phyloP scores from a whole-genome alignment of 1,139 yeast genomes.

The Lizanozyma gosingica region DNA sequence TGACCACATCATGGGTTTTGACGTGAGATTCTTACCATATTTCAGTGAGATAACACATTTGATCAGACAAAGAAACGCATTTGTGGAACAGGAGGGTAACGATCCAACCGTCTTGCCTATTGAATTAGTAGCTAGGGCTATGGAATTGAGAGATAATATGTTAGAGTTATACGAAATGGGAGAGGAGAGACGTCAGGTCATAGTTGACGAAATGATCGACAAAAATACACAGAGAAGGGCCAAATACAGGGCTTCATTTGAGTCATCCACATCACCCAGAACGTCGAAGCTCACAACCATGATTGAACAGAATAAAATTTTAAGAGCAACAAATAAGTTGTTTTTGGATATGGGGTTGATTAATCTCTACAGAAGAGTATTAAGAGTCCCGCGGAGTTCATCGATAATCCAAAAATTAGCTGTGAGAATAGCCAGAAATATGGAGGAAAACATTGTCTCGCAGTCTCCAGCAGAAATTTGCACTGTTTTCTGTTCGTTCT shows the following conservation, averaged over 20 bases:
- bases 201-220: constrained; percentile 21
- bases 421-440: constrained; percentile 25
- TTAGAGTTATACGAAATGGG: constrained; percentile 23
- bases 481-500: constrained; percentile 44
- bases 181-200: constrained; percentile 23
- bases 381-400: constrained; percentile 39
- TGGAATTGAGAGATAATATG: constrained; percentile 36
- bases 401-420: constrained; percentile 39
- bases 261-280: constrained; percentile 7
- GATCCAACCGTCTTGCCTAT: constrained; percentile 18
- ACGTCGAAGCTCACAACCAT: constrained; percentile 12
- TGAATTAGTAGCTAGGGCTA: constrained; percentile 30
- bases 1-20: constrained; percentile 54
- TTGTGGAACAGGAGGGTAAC: constrained; percentile 9
- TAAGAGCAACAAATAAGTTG: constrained; percentile 47
- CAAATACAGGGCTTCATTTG: constrained; percentile 4
- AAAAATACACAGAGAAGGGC: constrained; percentile 8
- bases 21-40: constrained; percentile 41
- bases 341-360: constrained; percentile 48
- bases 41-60: constrained; percentile 39
- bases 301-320: constrained; percentile 26
- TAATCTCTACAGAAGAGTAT: constrained; percentile 48
- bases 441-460: constrained; percentile 29
- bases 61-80: constrained; percentile 28
- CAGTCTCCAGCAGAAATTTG: constrained; percentile 48